Evolutionary conservation across 177 flowering plant genomes (phyloP).

Genomic region (Telopea speciosissima): DNA sequence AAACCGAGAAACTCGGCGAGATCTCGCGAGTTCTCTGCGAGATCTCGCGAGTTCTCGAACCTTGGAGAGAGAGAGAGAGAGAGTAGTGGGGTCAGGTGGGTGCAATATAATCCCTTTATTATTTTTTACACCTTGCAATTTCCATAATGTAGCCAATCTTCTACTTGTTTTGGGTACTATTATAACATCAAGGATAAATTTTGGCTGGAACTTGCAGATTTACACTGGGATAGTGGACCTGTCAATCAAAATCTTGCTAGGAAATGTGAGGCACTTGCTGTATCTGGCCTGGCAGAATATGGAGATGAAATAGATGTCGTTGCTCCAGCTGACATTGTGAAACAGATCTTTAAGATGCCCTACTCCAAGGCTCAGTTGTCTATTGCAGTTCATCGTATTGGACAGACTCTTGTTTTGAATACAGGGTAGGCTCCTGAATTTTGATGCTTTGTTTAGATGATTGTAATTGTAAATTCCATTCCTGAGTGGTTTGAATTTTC

Average conservation of each 20-base stretch:
- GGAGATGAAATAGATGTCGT: slow-evolving; percentile 96
- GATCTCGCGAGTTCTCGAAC: too few species aligned
- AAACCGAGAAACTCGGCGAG: too few species aligned
- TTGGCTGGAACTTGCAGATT: slow-evolving; percentile 29
- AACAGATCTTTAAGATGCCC: slow-evolving; percentile 96
- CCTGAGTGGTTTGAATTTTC: slow-evolving; percentile 5
- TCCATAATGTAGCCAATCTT: not conserved
- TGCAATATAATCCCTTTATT: too few species aligned
- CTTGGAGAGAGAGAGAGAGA: too few species aligned
- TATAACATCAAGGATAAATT: not conserved
- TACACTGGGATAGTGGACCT: slow-evolving; percentile 44
- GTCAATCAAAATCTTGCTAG: slow-evolving; percentile 56
- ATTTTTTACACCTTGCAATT: not conserved
- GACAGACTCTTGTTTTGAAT: slow-evolving; percentile 84
- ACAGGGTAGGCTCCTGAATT: slow-evolving; percentile 49
- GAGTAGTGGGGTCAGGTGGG: too few species aligned
- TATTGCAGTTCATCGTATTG: slow-evolving; percentile 86
- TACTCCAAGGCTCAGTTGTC: slow-evolving; percentile 88
- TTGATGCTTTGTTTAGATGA: slow-evolving; percentile 1
- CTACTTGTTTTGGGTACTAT: not conserved
- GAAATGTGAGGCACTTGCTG: slow-evolving; percentile 92
- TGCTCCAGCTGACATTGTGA: slow-evolving; percentile 82
- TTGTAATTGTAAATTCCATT: not conserved
- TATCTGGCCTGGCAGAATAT: slow-evolving; percentile 80
- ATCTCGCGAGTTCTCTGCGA: too few species aligned